These are phyloP conservation scores for Neurospora tetrasperma DNA, from an alignment of 495 filamentous ascomycete genomes.

Conservation along the genomic window DNA sequence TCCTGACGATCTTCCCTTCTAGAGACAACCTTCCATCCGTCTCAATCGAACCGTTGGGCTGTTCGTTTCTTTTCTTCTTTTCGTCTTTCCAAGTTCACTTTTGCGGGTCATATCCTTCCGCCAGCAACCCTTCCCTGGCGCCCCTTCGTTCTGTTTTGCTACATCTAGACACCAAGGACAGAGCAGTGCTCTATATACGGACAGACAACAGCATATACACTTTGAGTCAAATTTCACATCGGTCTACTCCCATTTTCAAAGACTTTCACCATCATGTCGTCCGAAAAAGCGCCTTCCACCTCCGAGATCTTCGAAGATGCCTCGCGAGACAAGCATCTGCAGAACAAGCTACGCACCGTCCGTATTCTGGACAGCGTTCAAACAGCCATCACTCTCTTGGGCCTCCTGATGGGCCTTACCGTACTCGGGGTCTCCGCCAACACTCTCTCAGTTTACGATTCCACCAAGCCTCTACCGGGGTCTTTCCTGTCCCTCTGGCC, in stretches of 20 bases:
- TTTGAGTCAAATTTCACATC: background rate
- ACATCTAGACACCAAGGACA: background rate
- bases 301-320: conserved; percentile 29
- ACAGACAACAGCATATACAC: background rate
- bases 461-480: conserved; percentile 27
- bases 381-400: conserved; percentile 36
- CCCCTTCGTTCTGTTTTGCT: background rate
- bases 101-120: background rate
- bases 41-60: background rate
- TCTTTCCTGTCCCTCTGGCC: conserved; percentile 43
- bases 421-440: conserved; percentile 41
- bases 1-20: background rate
- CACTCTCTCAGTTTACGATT: conserved; percentile 37
- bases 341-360: conserved; percentile 24
- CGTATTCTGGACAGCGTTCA: conserved; percentile 32
- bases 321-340: conserved; percentile 26
- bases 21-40: background rate
- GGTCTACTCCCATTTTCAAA: background rate
- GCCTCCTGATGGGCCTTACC: conserved; percentile 36
- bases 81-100: background rate
- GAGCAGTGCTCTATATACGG: background rate
- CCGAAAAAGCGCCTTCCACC: conserved; percentile 6
- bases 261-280: background rate
- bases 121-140: background rate
- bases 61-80: conserved; percentile 1